Evolutionary conservation across 163 green algal genomes (phyloP), one percentile per base, ranked within the genome.

Genomic region (Volvox carteri): DNA sequence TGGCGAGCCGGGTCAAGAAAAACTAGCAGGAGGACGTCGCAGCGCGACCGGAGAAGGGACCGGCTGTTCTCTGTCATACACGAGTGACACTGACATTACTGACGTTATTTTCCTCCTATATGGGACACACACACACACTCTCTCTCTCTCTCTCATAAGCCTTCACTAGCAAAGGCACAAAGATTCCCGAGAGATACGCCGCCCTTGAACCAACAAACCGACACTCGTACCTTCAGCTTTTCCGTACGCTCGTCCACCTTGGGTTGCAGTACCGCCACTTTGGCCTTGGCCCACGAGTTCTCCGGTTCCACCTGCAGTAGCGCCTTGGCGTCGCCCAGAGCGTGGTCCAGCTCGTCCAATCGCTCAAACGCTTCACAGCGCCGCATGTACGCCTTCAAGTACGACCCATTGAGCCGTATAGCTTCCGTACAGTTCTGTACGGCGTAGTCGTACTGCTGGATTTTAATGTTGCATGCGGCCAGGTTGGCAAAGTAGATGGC

Each of bases 341-440:
- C 97, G 28, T 92, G 89, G 60, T 99, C 96, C 65, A 97, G 76
- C 42, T 99, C 95, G 18, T 98, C 95, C 62, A 98, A 86, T 72
- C 92, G 74, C 86, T 98, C 94, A 83, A 96, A 96, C 0, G 97
- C 96, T 16, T 89, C 90, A 5, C 73, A 84, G 4, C 97, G 90
- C 39, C 97, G 93, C 86, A 97, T 92, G 30, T 95, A 42, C 25
- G 94, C 94, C 89, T 96, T 98, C 2, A 92, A 21, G 58, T 97
- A 97, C 19, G 16, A 42, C 1, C 77, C 62, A 18, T 98, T 88
- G 23, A 97, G 86, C 35, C 95, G 93, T 14, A 99, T 90, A 4
- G 96, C 96, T 5, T 79, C 84, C 4, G 88, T 96, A 92, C 94
- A 97, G 56, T 96, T 94, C 56, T 94, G 86, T 35, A 92, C 90